Conservation (phyloP, 192 early-diverging fungal species). For the Linnemannia schmuckeri region DNA sequence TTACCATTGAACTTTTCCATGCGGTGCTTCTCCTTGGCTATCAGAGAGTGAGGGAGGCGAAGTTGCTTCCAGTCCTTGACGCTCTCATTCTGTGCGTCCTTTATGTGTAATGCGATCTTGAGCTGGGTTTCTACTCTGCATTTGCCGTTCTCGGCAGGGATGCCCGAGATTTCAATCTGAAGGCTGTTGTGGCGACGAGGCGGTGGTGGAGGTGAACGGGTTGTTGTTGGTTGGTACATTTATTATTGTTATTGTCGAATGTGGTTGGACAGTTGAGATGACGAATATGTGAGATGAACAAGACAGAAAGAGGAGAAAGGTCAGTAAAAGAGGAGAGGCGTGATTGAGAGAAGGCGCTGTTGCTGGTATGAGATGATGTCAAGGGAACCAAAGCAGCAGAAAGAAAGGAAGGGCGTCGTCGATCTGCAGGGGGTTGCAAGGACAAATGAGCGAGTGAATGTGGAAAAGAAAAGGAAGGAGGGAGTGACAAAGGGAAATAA, state of each 20-base stretch:
- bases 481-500: neutral
- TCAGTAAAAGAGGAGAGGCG: neutral
- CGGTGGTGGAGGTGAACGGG: neutral
- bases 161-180: slow-evolving; percentile 56
- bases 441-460: neutral
- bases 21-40: slow-evolving; percentile 77
- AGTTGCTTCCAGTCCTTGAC: slow-evolving; percentile 80
- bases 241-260: neutral
- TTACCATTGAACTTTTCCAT: slow-evolving; percentile 65
- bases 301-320: no score
- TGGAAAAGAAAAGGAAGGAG: neutral
- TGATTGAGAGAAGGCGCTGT: neutral
- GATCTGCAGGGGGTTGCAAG: neutral
- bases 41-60: slow-evolving; percentile 76
- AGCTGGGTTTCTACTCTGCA: slow-evolving; percentile 91
- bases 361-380: neutral
- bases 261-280: neutral
- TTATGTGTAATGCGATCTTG: slow-evolving; percentile 80
- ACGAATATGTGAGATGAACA: neutral
- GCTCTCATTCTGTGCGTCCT: slow-evolving; percentile 65
- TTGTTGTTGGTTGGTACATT: neutral
- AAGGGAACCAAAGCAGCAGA: neutral
- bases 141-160: slow-evolving; percentile 64
- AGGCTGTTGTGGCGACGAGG: slow-evolving; percentile 29
- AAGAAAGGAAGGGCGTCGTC: neutral